These are phyloP conservation scores for Globisporangium cylindrosporum DNA, from an alignment of 352 stramenopile genomes.

Conservation along the genomic window DNA sequence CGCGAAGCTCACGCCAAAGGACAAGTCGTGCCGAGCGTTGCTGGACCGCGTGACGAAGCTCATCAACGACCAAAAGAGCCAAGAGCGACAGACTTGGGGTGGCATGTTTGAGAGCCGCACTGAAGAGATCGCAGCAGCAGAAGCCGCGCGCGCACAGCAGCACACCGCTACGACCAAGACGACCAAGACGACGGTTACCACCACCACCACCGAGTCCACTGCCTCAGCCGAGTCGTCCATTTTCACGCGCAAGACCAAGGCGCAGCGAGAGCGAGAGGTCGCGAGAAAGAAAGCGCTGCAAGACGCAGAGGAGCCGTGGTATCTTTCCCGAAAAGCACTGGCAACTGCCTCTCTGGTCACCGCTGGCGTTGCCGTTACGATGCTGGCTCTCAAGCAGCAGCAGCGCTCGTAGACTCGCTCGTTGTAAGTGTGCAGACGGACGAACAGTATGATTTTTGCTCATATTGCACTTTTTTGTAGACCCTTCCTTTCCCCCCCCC, in stretches of 20 bases:
- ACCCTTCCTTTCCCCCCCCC: not conserved
- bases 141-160: conserved; percentile 16
- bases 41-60: conserved; percentile 71
- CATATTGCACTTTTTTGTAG: conserved; percentile 11
- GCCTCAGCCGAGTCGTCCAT: conserved; percentile 44
- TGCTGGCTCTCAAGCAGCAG: conserved; percentile 64
- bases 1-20: conserved; percentile 74
- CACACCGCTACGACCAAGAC: conserved; percentile 21
- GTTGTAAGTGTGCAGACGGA: conserved; percentile 1
- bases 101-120: conserved; percentile 64
- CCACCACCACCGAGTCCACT: conserved; percentile 11
- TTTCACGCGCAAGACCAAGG: conserved; percentile 72
- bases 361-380: conserved; percentile 56
- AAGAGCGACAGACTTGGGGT: conserved; percentile 80
- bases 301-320: conserved; percentile 47
- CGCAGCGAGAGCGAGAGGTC: conserved; percentile 28
- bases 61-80: conserved; percentile 68
- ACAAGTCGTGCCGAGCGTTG: conserved; percentile 77
- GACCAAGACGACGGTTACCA: conserved; percentile 17
- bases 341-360: conserved; percentile 69
- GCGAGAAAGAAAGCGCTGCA: conserved; percentile 7
- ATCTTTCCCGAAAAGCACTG: conserved; percentile 51
- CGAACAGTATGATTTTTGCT: not conserved
- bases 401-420: conserved; percentile 19
- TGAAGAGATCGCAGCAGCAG: conserved; percentile 9